Conservation (phyloP, 768 basidiomycete species). For the Chiua virens region DNA sequence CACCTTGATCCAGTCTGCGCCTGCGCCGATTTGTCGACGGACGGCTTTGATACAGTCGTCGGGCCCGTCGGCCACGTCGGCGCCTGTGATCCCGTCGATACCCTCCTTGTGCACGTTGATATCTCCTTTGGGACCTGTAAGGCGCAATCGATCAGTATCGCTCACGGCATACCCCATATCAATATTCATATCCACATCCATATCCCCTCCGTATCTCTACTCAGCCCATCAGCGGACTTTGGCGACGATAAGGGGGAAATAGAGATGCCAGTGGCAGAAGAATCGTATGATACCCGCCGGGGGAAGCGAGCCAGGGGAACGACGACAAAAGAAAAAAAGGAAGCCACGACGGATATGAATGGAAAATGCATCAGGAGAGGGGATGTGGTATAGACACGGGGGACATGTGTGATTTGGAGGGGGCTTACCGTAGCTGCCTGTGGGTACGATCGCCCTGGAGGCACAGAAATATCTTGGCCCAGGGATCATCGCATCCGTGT, state of each 20-base stretch:
- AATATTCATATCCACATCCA: not conserved
- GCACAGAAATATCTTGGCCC: constrained; percentile 65
- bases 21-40: constrained; percentile 60
- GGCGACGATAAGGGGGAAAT: constrained; percentile 11
- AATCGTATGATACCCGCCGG: not conserved
- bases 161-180: not conserved
- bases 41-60: constrained; percentile 56
- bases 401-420: not conserved
- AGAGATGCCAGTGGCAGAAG: not conserved
- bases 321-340: not conserved
- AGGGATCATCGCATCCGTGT: constrained; percentile 47
- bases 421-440: constrained; percentile 56
- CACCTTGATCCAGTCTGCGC: constrained; percentile 71
- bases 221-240: constrained; percentile 12
- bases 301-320: not conserved
- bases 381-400: not conserved
- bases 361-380: not conserved
- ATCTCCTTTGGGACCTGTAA: constrained; percentile 52
- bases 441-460: constrained; percentile 57
- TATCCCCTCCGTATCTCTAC: not conserved
- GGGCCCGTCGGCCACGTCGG: constrained; percentile 57
- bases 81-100: constrained; percentile 56
- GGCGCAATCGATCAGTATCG: not conserved
- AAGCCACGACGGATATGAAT: constrained; percentile 3
- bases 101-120: constrained; percentile 48